These are phyloP conservation scores for Citrus sinensis DNA, from an alignment of 345 rosid species.

Conservation along the genomic window DVS_A1.0 CM039167.1:3496001-3496500, in stretches of 20 bases:
- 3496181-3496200: constrained; percentile 86
- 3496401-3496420: constrained; percentile 98
- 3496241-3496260: background rate
- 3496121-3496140: background rate
- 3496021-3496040: background rate
- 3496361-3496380: constrained; percentile 56
- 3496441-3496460: constrained; percentile 24
- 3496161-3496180: constrained; percentile 93
- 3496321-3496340: background rate
- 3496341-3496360: background rate
- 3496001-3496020: constrained; percentile 89
- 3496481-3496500: background rate
- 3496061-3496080: background rate
- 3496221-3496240: constrained; percentile 61
- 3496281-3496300: background rate
- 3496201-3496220: constrained; percentile 80
- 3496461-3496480: background rate
- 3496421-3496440: constrained; percentile 93
- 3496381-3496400: constrained; percentile 75
- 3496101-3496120: background rate
- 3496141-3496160: background rate
- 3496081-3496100: background rate
- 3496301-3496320: background rate
- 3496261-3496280: background rate
- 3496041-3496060: background rate